Conservation (phyloP, 805 yeast species). For the Zygotorulaspora sp. region DNA sequence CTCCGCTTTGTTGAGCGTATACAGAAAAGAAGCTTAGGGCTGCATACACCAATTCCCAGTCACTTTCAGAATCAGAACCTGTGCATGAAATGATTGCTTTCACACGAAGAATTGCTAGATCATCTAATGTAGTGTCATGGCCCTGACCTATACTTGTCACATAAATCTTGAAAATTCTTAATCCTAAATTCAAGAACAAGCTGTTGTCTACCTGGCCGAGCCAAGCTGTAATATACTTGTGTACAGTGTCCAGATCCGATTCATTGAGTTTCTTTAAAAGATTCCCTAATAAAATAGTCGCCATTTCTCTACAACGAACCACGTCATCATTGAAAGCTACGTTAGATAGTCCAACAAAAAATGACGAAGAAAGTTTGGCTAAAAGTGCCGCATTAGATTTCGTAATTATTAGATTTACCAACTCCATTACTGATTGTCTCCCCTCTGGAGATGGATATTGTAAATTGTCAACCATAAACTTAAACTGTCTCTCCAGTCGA, state of each 20-base stretch:
- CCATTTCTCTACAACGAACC: conserved; percentile 78
- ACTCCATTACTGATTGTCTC: conserved; percentile 84
- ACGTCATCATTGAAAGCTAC: conserved; percentile 74
- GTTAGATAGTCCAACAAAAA: conserved; percentile 77
- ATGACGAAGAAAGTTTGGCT: conserved; percentile 60
- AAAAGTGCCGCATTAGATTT: conserved; percentile 60
- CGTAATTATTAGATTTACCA: conserved; percentile 63
- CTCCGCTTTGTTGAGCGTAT: conserved; percentile 38
- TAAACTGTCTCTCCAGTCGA: conserved; percentile 75
- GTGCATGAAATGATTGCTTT: conserved; percentile 36
- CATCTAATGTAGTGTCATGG: conserved; percentile 38
- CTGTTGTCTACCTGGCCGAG: conserved; percentile 48
- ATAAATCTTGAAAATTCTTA: conserved; percentile 63
- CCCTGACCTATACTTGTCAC: conserved; percentile 46
- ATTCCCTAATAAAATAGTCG: conserved; percentile 53
- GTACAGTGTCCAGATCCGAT: conserved; percentile 34
- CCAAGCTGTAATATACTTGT: conserved; percentile 52
- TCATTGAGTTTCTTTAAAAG: conserved; percentile 49
- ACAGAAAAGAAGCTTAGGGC: conserved; percentile 50
- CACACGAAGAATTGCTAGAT: conserved; percentile 36
- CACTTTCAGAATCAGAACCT: conserved; percentile 41
- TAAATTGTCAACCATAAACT: conserved; percentile 72
- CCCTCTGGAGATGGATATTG: conserved; percentile 83
- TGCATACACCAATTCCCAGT: conserved; percentile 78
- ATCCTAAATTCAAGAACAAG: conserved; percentile 65